Evolutionary conservation across 176 grass and related monocot genomes (phyloP), one percentile per base, ranked within the genome.

Genomic region (Aegilops speltoides): DNA sequence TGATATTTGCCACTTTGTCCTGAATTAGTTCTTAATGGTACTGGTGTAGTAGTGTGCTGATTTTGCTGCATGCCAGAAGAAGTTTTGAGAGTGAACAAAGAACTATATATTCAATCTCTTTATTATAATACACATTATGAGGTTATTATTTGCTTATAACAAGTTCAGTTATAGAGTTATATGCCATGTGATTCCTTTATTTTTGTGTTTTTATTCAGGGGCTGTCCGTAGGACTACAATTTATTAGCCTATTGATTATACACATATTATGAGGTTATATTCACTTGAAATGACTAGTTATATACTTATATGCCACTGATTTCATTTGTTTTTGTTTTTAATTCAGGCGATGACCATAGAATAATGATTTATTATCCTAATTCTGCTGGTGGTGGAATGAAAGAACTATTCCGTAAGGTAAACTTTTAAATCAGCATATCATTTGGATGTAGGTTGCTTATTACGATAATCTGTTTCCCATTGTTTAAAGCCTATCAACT

Each of bases 351-450:
- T 83, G 89, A 98, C 63, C 97, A 98, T 57, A 91, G 97, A 88
- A 98, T 98, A 88, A 98, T 98, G 97, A 98, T 98, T 82, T 98
- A 98, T 70, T 98, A 98, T 86, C 97, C 97, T 84, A 98, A 83
- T 84, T 98, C 89, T 90, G 97, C 97, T 94, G 97, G 97, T 31
- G 94, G 97, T 76, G 97, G 97, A 86, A 98, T 96, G 97, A 98
- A 98, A 77, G 92, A 94, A 83, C 91, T 98, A 78, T 98, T 98
- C 79, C 83, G 97, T 84, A 98, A 98, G 92, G 97, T 98, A 72
- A 82, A 22, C 0, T 76, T 65, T 64, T 86, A 38, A 48, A 77
- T 82, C 36, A 46, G 34, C 45, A 77, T 66, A 11, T 45, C 29
- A 69, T 88, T 87, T 60, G 45, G 34, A 52, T 52, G 45, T 64